These are phyloP conservation scores for Calonectria naviculata DNA, from an alignment of 2,329 filamentous ascomycete genomes.

Conservation along the genomic window DNA sequence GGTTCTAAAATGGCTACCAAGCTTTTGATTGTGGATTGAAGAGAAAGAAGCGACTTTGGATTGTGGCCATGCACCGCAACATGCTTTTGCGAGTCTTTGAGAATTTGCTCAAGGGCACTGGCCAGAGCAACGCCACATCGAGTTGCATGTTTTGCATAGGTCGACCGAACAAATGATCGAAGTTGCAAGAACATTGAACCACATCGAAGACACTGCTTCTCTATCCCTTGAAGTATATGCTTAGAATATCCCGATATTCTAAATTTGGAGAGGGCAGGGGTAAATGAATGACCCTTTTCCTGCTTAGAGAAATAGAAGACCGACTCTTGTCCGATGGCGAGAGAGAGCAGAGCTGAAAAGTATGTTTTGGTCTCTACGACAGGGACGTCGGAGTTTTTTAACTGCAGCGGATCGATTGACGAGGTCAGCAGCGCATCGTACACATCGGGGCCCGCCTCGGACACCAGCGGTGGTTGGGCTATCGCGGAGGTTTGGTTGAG, in stretches of 20 bases:
- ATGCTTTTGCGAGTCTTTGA: conserved; percentile 61
- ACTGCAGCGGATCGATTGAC: conserved; percentile 51
- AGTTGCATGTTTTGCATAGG: conserved; percentile 56
- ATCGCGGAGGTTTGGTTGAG: conserved; percentile 48
- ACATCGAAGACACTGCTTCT: conserved; percentile 59
- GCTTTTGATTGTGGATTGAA: conserved; percentile 62
- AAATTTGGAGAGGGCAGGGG: conserved; percentile 56
- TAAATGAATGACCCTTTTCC: conserved; percentile 62
- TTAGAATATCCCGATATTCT: conserved; percentile 68
- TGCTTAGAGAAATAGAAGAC: conserved; percentile 79
- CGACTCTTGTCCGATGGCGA: conserved; percentile 78
- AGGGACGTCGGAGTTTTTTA: conserved; percentile 51
- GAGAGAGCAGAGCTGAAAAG: conserved; percentile 68
- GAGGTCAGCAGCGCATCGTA: conserved; percentile 72
- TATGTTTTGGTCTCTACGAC: conserved; percentile 62
- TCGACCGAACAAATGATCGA: conserved; percentile 57
- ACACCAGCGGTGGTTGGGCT: conserved; percentile 67
- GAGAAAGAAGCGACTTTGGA: conserved; percentile 62
- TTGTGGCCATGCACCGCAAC: conserved; percentile 56
- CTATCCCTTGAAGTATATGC: conserved; percentile 58
- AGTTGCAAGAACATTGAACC: conserved; percentile 60
- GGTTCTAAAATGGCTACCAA: conserved; percentile 61
- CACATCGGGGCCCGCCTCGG: conserved; percentile 72
- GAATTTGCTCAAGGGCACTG: conserved; percentile 59
- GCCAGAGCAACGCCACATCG: conserved; percentile 64